Conservation (phyloP, 495 filamentous ascomycete species). For the Penicillium arizonense region DNA sequence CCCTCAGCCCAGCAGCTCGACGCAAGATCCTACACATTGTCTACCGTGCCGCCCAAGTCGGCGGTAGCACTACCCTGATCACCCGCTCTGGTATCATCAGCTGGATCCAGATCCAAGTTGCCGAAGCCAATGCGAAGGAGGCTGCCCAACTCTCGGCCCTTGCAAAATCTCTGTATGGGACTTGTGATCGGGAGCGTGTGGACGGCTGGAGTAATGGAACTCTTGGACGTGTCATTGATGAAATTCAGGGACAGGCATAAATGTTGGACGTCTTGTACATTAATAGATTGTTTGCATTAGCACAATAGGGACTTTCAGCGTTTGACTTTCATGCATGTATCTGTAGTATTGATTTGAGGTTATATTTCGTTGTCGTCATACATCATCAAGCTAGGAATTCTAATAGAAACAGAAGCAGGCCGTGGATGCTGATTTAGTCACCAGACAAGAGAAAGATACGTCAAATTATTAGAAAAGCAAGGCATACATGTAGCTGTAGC, state of each 20-base stretch:
- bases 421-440: too few species aligned
- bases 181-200: slow-evolving; percentile 66
- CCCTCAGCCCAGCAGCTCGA: slow-evolving; percentile 54
- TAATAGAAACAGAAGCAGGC: too few species aligned
- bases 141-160: slow-evolving; percentile 54
- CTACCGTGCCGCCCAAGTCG: slow-evolving; percentile 68
- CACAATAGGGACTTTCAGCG: too few species aligned
- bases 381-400: too few species aligned
- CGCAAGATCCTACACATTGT: slow-evolving; percentile 71
- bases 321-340: not conserved
- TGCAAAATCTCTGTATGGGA: slow-evolving; percentile 61
- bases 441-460: too few species aligned
- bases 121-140: slow-evolving; percentile 42
- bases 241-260: slow-evolving; percentile 20
- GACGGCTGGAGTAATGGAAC: slow-evolving; percentile 63
- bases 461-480: too few species aligned
- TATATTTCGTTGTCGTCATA: too few species aligned
- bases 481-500: too few species aligned
- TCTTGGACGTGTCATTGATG: slow-evolving; percentile 29
- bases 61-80: slow-evolving; percentile 80
- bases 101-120: slow-evolving; percentile 69
- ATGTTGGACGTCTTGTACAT: not conserved
- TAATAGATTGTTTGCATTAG: not conserved
- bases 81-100: slow-evolving; percentile 78
- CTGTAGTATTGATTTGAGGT: too few species aligned